Evolutionary conservation across 2,329 filamentous ascomycete genomes (phyloP), one percentile per base, ranked within the genome.

Genomic region (Periglandula ipomoeae): DNA sequence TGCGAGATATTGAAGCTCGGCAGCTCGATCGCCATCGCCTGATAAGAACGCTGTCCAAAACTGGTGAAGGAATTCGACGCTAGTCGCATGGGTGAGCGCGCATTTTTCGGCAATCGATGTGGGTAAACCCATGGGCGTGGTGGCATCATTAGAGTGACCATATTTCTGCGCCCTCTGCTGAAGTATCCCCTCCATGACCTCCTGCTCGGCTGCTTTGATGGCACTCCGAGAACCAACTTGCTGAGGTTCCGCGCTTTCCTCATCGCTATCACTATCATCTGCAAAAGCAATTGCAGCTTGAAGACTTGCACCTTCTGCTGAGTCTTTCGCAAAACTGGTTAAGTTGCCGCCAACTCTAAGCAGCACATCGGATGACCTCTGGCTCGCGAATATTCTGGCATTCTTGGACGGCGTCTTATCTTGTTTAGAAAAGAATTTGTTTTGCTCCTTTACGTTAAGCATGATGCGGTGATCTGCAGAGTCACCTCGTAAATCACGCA

Each of bases 31-130:
- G 1, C 87, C 70, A 61, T 96, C 88, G 13, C 90, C 91, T 0
- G 90, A 96, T 23, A 95, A 75, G 61, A 95, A 98, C 0, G 90
- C 82, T 30, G 81, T 78, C 91, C 91, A 98, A 70, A 98, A 98
- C 65, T 97, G 94, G 58, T 91, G 87, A n/a, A 98, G 72, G 60
- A 97, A 98, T 61, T 98, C 93, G 34, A 87, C 85, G 0, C 89
- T 94, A 0, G 93, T 98, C 47, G 90, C 90, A 63, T 97, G 89
- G 0, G 91, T 95, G 48, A 81, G 66, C 37, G 68, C 69, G 55
- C 79, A 82, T 48, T 78, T 78, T 39, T 82, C 73, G 4, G 78
- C 70, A 19, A 85, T 70, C 2, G 77, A 72, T 2, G 69, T 59
- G 3, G 83, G 70, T 3, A 71, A 58, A 22, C 74, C 71, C 81